Base-by-base conservation (phyloP, 495 filamentous ascomycete species). In the Usnea hakonensis region DNA sequence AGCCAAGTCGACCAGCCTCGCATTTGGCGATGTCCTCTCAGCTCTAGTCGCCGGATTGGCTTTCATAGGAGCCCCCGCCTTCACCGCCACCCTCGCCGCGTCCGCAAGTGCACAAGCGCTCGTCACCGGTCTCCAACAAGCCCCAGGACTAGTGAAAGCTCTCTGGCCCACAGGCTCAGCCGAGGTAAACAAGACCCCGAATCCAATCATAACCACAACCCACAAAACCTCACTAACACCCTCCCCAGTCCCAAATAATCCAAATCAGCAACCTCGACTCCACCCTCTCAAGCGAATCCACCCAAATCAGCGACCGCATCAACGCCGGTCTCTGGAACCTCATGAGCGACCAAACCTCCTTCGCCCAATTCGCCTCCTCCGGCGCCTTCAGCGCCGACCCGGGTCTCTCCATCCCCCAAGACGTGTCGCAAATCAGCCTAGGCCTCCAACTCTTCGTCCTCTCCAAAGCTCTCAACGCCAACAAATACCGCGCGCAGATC, bases 281-380 rank as follows among this genome's bases (percentile, higher is more conserved):
- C 21, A 21, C 21, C 9, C 43, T 46, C 21, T 11, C 9, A n/a
- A 23, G 26, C n/a, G 43, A n/a, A 8, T 10, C 43, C 2, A 10
- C 9, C n/a, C 10, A 4, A 6, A 23, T 21, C 0, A 21, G n/a
- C n/a, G 4, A 10, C 3, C 21, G 21, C 8, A 11, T 46, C n/a
- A 46, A 46, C 6, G 9, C 43, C 9, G 41, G 41, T 0, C 35
- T 62, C 3, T 21, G 19, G 30, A 2, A 32, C 3, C 8, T 62
- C 4, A 62, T 62, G 60, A 62, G 52, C 38, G 60, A 62, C 52
- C 43, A 57, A 21, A 30, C 46, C 8, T 37, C 52, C 10, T 62
- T 62, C n/a, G 48, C 21, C 23, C n/a, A 28, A 8, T 62, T 62
- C 40, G 60, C 60, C 14, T 32, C 23, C 11, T 28, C 32, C 1